Percentiles rank a stretch among this genome's conserved stretches.
Evolutionary conservation across 1,284 basidiomycete species (phyloP).

Genomic region (Phlebopus sp.): DNA sequence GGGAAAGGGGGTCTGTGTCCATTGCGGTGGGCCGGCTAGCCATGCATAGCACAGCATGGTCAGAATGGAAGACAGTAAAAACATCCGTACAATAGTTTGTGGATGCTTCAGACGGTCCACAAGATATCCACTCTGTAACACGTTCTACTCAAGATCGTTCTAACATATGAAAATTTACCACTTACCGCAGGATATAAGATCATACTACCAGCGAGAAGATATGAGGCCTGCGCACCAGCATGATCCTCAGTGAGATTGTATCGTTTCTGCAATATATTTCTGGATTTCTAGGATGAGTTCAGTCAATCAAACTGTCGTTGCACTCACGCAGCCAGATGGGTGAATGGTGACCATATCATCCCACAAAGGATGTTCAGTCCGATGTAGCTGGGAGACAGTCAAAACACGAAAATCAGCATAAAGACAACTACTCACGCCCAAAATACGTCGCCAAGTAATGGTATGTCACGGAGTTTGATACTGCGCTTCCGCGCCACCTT

Average conservation of each 20-base stretch:
- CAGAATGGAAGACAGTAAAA: constrained; percentile 58
- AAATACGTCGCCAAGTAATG: constrained; percentile 72
- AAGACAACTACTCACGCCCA: constrained; percentile 57
- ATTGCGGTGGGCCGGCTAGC: constrained; percentile 57
- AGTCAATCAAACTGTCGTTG: neutral
- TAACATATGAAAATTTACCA: constrained; percentile 39
- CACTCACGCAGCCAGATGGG: constrained; percentile 69
- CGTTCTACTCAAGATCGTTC: constrained; percentile 5
- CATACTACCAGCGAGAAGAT: constrained; percentile 73
- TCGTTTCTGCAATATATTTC: constrained; percentile 72
- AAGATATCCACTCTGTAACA: constrained; percentile 53
- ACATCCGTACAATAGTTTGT: constrained; percentile 56
- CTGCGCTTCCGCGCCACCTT: constrained; percentile 62
- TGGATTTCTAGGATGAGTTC: constrained; percentile 26
- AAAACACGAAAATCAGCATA: constrained; percentile 3
- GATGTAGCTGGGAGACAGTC: constrained; percentile 51
- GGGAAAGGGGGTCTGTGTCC: constrained; percentile 58
- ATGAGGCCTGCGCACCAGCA: constrained; percentile 66
- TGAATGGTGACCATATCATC: constrained; percentile 77
- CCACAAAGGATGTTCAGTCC: constrained; percentile 72
- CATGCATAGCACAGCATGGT: constrained; percentile 65
- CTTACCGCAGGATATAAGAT: constrained; percentile 68
- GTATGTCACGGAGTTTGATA: constrained; percentile 58
- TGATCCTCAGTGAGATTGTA: constrained; percentile 59
- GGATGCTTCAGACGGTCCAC: constrained; percentile 57